Base-by-base conservation (phyloP, 441 rosid species). In the Erodium texanum region DNA sequence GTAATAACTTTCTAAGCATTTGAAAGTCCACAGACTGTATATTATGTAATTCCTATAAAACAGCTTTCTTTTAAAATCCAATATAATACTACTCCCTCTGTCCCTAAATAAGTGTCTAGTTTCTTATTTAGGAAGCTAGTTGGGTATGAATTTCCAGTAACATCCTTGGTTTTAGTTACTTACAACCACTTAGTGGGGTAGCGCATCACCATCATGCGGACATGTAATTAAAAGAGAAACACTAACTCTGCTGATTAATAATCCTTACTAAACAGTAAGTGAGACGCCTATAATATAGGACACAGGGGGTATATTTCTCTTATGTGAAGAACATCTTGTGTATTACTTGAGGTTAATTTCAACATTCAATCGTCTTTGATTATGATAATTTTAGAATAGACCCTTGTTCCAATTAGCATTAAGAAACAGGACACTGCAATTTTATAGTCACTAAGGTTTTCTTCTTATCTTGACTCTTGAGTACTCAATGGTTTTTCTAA, bases 401-500 rank as follows among this genome's bases (percentile, higher is more conserved):
- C 32, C 66, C 22, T n/a, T 8, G 41, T 61, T 61, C 64, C 36
- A 61, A 64, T 64, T 29, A 64, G 43, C 19, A 29, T 32, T 41
- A 22, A n/a, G 10, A 15, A 64, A 64, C 66, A 29, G n/a, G 24
- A 64, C 34, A 64, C 14, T 12, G 43, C 43, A 32, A 7, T 64
- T 64, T 23, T 20, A 29, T 66, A 54, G 23, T 34, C 6, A 7
- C 8, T 2, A 18, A 41, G 8, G 36, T 71, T 74, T 38, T 48
- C 41, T 27, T 59, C 66, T 24, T 65, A 8, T 43, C 18, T 61
- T 23, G 41, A 16, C 5, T 43, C 18, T 61, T 23, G 41, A 16
- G 24, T 19, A 3, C 27, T 69, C 16, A 69, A 34, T 62, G 52
- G 59, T 69, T 43, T 63, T 24, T 6, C n/a, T 20, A 59, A 64